A percentile compares a stretch with the other conserved stretches of the same genome.
Evolutionary conservation across 495 filamentous ascomycete species (phyloP).

Genomic region (Neurospora africana): DNA sequence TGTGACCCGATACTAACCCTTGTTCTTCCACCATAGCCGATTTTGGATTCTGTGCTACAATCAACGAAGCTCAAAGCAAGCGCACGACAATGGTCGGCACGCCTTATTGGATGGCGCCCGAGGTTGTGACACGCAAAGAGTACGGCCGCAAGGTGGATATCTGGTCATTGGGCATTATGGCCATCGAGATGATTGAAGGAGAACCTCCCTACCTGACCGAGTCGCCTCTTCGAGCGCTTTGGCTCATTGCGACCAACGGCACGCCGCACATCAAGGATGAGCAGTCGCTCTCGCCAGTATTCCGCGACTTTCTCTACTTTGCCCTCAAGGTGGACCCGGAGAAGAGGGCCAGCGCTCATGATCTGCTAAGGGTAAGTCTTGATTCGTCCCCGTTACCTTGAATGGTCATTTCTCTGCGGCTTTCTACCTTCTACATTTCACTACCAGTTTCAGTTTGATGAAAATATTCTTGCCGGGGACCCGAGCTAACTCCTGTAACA

Average conservation of each 20-base stretch:
- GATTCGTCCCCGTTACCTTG: not conserved
- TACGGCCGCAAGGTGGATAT: slow-evolving; percentile 98
- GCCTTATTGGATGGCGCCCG: slow-evolving; percentile 99
- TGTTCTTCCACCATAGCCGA: slow-evolving; percentile 50
- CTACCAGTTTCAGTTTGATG: slow-evolving; percentile 9
- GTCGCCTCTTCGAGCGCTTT: slow-evolving; percentile 83
- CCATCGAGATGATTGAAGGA: slow-evolving; percentile 99
- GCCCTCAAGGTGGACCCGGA: slow-evolving; percentile 94
- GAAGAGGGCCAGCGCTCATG: slow-evolving; percentile 87
- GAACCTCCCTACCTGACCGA: slow-evolving; percentile 96
- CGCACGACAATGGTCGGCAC: slow-evolving; percentile 98
- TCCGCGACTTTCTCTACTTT: slow-evolving; percentile 81
- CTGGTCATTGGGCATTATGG: slow-evolving; percentile 98
- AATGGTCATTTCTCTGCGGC: not conserved
- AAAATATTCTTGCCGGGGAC: not conserved
- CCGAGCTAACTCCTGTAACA: slow-evolving; percentile 23
- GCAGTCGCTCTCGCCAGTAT: slow-evolving; percentile 64
- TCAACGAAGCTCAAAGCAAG: slow-evolving; percentile 94
- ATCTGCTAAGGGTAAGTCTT: slow-evolving; percentile 68
- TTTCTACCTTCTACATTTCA: slow-evolving; percentile 10
- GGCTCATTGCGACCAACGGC: slow-evolving; percentile 93
- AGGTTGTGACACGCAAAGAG: slow-evolving; percentile 94
- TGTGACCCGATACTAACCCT: slow-evolving; percentile 22
- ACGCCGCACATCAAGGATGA: slow-evolving; percentile 94
- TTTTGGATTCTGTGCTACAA: slow-evolving; percentile 98